phyloP scores from a whole-genome alignment of 2,329 filamentous ascomycete genomes.

The Hypoxylon sp. region DNA sequence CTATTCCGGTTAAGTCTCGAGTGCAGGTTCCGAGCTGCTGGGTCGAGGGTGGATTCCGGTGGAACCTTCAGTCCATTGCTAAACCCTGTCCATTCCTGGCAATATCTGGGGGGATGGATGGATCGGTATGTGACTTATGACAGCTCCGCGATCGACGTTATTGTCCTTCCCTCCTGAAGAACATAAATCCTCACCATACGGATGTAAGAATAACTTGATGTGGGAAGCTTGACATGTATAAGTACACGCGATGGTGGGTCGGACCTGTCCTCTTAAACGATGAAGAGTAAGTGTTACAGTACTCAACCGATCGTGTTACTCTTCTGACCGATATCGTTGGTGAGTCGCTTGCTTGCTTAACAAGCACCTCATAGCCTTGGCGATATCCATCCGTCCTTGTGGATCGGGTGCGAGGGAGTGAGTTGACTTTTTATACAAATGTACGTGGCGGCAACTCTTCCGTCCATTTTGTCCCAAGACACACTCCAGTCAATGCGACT shows the following conservation, averaged over 20 bases:
- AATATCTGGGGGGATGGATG: conserved; percentile 17
- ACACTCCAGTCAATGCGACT: conserved; percentile 25
- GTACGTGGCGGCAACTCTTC: conserved; percentile 23
- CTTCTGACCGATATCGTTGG: conserved; percentile 32
- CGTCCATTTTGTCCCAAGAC: conserved; percentile 14
- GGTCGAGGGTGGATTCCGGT: conserved; percentile 36
- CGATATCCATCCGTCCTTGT: conserved; percentile 29
- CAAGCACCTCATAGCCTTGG: conserved; percentile 20
- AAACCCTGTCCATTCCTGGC: conserved; percentile 26
- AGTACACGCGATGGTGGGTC: conserved; percentile 19
- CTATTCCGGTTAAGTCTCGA: conserved; percentile 26
- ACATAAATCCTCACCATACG: conserved; percentile 4
- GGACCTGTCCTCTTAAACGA: conserved; percentile 18
- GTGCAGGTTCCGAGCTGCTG: conserved; percentile 36
- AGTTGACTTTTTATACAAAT: conserved; percentile 28
- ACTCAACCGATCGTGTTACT: conserved; percentile 36
- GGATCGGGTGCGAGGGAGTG: conserved; percentile 21
- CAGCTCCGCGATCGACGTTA: conserved; percentile 12
- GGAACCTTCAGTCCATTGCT: conserved; percentile 25
- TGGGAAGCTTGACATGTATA: conserved; percentile 1
- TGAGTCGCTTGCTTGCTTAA: conserved; percentile 23
- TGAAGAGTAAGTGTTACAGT: conserved; percentile 26
- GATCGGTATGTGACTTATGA: conserved; percentile 10
- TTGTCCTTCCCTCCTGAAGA: conserved; percentile 8
- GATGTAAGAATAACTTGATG: conserved; percentile 8